These are phyloP conservation scores for Immersiella caudata DNA, from an alignment of 495 filamentous ascomycete genomes.

Conservation along the genomic window DNA sequence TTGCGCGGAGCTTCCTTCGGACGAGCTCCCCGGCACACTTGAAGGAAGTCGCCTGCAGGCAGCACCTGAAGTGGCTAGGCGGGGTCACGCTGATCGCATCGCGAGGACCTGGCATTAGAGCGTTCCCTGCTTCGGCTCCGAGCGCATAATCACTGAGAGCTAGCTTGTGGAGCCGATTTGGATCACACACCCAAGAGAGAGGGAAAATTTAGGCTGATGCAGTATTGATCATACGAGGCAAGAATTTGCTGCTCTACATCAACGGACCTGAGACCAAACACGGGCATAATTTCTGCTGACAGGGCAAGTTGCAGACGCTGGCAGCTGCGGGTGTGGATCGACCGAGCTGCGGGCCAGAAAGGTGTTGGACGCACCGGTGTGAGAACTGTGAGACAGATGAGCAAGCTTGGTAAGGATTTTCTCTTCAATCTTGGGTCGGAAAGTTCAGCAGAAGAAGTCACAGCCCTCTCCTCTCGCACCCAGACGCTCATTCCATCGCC, in stretches of 20 bases:
- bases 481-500: too few relatives aligned
- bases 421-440: neutral
- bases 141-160: neutral
- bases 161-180: neutral
- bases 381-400: neutral
- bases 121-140: constrained; percentile 4
- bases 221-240: neutral
- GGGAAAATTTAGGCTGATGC: neutral
- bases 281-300: neutral
- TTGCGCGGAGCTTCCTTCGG: neutral
- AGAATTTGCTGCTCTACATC: neutral
- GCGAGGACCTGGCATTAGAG: neutral
- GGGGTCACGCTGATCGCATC: neutral
- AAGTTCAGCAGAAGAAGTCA: neutral
- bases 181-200: too few relatives aligned
- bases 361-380: too few relatives aligned
- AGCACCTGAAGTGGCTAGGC: constrained; percentile 8
- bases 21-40: neutral
- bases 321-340: constrained; percentile 7
- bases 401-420: neutral
- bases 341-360: constrained; percentile 2
- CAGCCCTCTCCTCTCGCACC: too few relatives aligned
- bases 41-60: constrained; percentile 6
- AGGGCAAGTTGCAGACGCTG: neutral
- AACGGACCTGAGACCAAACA: neutral